Evolutionary conservation across 192 early-diverging fungal species (phyloP).

Genomic region (Gigaspora rosea): DNA sequence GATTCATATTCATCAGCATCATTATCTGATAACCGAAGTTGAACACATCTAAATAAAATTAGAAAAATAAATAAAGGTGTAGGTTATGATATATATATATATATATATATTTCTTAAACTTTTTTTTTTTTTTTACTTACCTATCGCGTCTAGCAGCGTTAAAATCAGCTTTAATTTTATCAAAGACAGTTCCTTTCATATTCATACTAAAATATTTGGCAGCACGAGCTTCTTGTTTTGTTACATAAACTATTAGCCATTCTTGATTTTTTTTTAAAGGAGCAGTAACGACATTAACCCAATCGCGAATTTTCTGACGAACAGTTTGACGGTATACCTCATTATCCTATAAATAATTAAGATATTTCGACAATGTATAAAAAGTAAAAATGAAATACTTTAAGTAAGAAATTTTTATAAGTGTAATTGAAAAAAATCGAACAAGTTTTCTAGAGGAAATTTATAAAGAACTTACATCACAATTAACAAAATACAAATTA

Average conservation of each 20-base stretch:
- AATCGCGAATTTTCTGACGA: conserved; percentile 71
- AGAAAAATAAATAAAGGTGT: too few relatives aligned
- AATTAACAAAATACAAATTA: conserved; percentile 79
- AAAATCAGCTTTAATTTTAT: conserved; percentile 88
- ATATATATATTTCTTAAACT: too few relatives aligned
- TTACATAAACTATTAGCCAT: conserved; percentile 84
- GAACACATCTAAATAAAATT: conserved; percentile 42
- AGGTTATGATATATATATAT: too few relatives aligned
- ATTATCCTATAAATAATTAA: conserved; percentile 59
- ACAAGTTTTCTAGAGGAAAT: not conserved
- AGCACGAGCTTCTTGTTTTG: conserved; percentile 52
- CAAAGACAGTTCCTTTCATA: conserved; percentile 73
- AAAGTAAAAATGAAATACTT: not conserved
- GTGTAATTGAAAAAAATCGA: not conserved
- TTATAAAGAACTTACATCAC: conserved; percentile 58
- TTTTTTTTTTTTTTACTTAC: conserved; percentile 28
- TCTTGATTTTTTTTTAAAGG: conserved; percentile 80
- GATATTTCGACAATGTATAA: not conserved
- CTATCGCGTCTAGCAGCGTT: conserved; percentile 65
- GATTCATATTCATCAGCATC: conserved; percentile 60
- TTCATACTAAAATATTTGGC: conserved; percentile 63
- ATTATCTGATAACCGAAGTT: conserved; percentile 50
- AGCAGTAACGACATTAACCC: conserved; percentile 66
- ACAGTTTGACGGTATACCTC: conserved; percentile 72
- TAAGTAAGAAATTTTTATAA: not conserved